These are phyloP conservation scores for Xylariaceae sp. DNA, from an alignment of 2,329 filamentous ascomycete genomes.

Conservation along the genomic window DNA sequence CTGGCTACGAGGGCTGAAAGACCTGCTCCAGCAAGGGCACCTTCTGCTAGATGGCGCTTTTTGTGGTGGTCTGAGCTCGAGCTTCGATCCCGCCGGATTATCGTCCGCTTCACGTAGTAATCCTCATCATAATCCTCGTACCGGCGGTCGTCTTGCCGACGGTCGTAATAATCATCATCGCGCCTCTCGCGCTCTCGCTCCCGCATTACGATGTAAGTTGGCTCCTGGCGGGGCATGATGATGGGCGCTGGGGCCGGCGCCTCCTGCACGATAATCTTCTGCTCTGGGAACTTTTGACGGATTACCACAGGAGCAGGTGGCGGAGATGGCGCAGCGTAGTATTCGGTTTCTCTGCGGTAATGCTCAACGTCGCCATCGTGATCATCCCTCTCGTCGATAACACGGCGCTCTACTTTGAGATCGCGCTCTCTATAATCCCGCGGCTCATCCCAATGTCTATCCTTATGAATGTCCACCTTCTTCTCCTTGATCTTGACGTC, in stretches of 20 bases:
- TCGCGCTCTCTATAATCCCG: conserved; percentile 29
- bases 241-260: conserved; percentile 50
- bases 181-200: conserved; percentile 37
- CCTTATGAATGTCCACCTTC: conserved; percentile 38
- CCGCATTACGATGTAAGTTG: conserved; percentile 42
- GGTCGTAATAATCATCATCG: conserved; percentile 14
- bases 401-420: conserved; percentile 29
- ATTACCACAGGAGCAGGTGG: conserved; percentile 51
- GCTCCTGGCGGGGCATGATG: conserved; percentile 44
- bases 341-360: conserved; percentile 60
- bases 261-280: conserved; percentile 59
- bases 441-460: conserved; percentile 22
- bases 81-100: conserved; percentile 50
- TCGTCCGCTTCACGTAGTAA: conserved; percentile 42
- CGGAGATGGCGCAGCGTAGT: conserved; percentile 51
- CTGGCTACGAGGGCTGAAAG: conserved; percentile 56
- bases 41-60: conserved; percentile 58
- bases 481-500: conserved; percentile 54
- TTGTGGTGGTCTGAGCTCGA: conserved; percentile 48
- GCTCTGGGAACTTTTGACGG: conserved; percentile 52
- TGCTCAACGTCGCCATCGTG: conserved; percentile 48
- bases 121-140: conserved; percentile 42
- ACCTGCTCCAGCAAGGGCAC: conserved; percentile 61
- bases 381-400: conserved; percentile 24
- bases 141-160: conserved; percentile 34